These are phyloP conservation scores for Neurospora intermedia DNA, from an alignment of 495 filamentous ascomycete species.

Conservation along the genomic window DNA sequence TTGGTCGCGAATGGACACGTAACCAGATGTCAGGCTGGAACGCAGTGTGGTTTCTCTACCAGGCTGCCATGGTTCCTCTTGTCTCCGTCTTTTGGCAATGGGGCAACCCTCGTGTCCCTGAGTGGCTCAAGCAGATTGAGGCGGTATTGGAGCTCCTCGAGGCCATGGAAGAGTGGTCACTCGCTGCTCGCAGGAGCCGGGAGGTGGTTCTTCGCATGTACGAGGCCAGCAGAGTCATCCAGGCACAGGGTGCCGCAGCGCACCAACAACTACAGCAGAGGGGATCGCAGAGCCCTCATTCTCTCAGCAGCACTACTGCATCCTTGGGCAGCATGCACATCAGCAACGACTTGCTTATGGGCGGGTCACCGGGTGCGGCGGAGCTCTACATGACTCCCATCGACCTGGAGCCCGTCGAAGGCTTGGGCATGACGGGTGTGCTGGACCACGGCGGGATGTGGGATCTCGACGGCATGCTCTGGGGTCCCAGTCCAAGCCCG, in stretches of 20 bases:
- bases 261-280: conserved; percentile 7
- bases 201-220: conserved; percentile 62
- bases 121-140: conserved; percentile 57
- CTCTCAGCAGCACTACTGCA: background rate
- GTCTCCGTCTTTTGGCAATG: conserved; percentile 60
- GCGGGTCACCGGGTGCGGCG: conserved; percentile 16
- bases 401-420: conserved; percentile 39
- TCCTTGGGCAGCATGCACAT: conserved; percentile 20
- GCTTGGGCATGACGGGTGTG: conserved; percentile 41
- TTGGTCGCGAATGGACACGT: conserved; percentile 52
- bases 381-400: conserved; percentile 39
- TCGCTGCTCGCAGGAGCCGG: conserved; percentile 56
- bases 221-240: conserved; percentile 42
- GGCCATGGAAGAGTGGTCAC: conserved; percentile 57
- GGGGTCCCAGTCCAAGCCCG: conserved; percentile 29
- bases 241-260: conserved; percentile 24
- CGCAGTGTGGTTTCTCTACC: conserved; percentile 74
- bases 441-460: conserved; percentile 44
- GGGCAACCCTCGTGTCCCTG: conserved; percentile 40
- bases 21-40: conserved; percentile 77
- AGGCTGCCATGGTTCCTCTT: conserved; percentile 68
- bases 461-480: conserved; percentile 46
- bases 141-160: conserved; percentile 56
- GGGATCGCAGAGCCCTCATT: conserved; percentile 17
- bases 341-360: conserved; percentile 24